A percentile compares a stretch with the other conserved stretches of the same genome.
Evolutionary conservation across 2,329 filamentous ascomycete genomes (phyloP).

Genomic region (Talaromyces marneffei): DNA sequence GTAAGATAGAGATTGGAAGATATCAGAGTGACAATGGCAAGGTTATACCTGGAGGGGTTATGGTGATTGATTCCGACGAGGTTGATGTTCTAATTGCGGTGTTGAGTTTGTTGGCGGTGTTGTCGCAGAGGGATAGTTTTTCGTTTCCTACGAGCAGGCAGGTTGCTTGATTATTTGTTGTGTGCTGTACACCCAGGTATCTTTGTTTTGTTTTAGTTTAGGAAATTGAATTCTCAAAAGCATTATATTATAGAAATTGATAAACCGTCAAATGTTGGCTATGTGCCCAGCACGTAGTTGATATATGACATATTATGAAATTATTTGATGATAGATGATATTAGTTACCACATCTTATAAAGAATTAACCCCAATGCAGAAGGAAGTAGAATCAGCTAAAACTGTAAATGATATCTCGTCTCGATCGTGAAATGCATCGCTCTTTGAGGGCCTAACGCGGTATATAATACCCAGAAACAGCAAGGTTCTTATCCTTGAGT

Average conservation of each 20-base stretch:
- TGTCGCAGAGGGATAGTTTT: conserved; percentile 12
- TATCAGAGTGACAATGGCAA: conserved; percentile 12
- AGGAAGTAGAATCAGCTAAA: neutral
- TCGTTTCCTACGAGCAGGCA: conserved; percentile 10
- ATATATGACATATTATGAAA: neutral
- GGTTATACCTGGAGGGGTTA: conserved; percentile 4
- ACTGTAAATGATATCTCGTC: neutral
- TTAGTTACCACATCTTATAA: too few relatives aligned
- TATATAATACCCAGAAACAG: conserved; percentile 36
- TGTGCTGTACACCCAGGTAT: neutral
- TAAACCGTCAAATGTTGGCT: neutral
- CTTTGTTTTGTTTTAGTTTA: neutral
- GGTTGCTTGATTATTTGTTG: neutral
- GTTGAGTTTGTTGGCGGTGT: conserved; percentile 9
- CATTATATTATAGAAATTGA: neutral
- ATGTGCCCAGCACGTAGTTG: neutral
- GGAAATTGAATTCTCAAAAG: neutral
- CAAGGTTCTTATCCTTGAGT: conserved; percentile 43
- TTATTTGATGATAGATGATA: neutral
- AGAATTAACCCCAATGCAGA: neutral
- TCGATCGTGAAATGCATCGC: neutral
- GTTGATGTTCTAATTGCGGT: conserved; percentile 12
- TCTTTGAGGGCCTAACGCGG: neutral
- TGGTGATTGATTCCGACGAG: conserved; percentile 11
- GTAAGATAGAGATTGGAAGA: conserved; percentile 12